Base-by-base conservation (phyloP, 495 filamentous ascomycete genomes). In the Hypoxylon lienhwacheense region DNA sequence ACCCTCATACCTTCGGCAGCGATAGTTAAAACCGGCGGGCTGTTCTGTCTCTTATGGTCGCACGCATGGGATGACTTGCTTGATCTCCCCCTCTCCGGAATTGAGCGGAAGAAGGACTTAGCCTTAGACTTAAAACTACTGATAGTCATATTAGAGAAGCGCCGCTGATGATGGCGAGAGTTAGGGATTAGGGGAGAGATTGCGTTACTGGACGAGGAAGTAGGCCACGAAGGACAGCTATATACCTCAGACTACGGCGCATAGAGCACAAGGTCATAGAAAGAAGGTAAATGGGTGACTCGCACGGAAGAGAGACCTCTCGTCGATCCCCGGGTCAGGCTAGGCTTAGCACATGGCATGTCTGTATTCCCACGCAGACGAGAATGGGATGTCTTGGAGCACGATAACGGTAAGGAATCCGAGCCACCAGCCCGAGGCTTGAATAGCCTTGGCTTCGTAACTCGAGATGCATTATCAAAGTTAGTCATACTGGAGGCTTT, bases 31-130 rank as follows among this genome's bases (percentile, higher is more conserved):
- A 19, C 29, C 31, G 41, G 40, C 24, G 34, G 26, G 11, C 61
- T 25, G 21, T 47, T 59, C 1, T 19, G 29, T 12, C 39, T 58
- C 35, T 45, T 39, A n/a, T 29, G 39, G 11, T 57, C 47, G 7
- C 16, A 8, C n/a, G 25, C 21, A 1, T 47, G 48, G 8, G 55
- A 48, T 11, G 52, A n/a, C 14, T n/a, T 51, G 8, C 36, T 57
- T 52, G 45, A 26, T 47, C 42, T 57, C 14, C 46, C 59, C 44
- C 52, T 65, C 32, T 48, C 31, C 11, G 57, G 45, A 28, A 40
- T 43, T 16, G 34, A 59, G 12, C 53, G 65, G 16, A 65, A 50
- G 42, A 63, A 63, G 15, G 58, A 44, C 24, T 36, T 67, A 24
- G 65, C 45, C 14, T 54, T 62, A 2, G 49, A 61, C 43, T 42